A percentile compares a stretch with the other conserved stretches of the same genome.
phyloP scores from a whole-genome alignment of 352 stramenopile genomes.

The Pythium volutum region DNA sequence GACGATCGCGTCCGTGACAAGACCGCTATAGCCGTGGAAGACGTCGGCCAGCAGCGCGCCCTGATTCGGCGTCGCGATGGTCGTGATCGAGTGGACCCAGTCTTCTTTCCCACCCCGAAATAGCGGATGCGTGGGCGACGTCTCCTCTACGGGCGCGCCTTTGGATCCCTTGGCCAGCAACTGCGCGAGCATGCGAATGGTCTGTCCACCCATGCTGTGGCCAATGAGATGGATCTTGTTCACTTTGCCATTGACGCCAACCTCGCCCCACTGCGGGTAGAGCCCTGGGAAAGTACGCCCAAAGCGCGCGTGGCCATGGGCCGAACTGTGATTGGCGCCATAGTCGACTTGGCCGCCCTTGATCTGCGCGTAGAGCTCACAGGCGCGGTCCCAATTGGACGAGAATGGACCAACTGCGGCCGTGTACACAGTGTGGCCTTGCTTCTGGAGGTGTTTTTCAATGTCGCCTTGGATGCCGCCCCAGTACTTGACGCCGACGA shows the following conservation, averaged over 20 bases:
- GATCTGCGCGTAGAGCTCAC: conserved; percentile 41
- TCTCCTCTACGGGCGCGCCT: conserved; percentile 35
- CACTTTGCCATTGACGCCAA: conserved; percentile 35
- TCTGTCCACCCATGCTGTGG: conserved; percentile 81
- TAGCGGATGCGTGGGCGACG: conserved; percentile 32
- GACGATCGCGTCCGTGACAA: conserved; percentile 35
- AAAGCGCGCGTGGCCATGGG: conserved; percentile 27
- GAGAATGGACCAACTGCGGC: conserved; percentile 28
- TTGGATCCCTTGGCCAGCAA: conserved; percentile 45
- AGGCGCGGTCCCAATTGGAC: conserved; percentile 40
- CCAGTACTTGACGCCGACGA: conserved; percentile 29
- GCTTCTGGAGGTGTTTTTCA: conserved; percentile 23
- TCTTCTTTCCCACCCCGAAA: conserved; percentile 47
- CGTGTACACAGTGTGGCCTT: conserved; percentile 32
- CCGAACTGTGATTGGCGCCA: conserved; percentile 22
- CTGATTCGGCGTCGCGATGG: conserved; percentile 56
- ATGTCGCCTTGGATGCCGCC: conserved; percentile 23
- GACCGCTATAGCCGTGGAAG: conserved; percentile 37
- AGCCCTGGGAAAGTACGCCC: conserved; percentile 53
- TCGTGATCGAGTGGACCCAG: conserved; percentile 74
- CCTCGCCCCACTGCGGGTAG: conserved; percentile 52
- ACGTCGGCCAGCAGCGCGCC: conserved; percentile 48
- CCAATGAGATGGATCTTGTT: conserved; percentile 70
- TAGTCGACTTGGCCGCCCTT: conserved; percentile 37
- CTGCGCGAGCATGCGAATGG: conserved; percentile 68